phyloP scores from a whole-genome alignment of 371 early-diverging fungal species.

The Smittium culicis region DNA sequence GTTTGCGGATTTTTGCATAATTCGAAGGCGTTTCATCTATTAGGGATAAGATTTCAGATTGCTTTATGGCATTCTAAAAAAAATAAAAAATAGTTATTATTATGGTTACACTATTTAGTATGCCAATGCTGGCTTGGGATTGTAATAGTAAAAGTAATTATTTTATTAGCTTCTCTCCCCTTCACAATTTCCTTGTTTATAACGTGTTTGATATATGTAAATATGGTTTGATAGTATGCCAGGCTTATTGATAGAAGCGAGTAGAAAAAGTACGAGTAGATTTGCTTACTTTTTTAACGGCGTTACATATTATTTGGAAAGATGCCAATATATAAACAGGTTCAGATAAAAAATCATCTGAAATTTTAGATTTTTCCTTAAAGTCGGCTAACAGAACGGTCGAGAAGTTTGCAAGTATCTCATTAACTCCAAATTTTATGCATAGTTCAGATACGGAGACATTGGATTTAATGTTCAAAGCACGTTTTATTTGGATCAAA shows the following conservation, averaged over 20 bases:
- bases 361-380: background rate
- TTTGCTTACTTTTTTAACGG: background rate
- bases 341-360: background rate
- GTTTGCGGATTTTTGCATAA: background rate
- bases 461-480: background rate
- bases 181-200: no score
- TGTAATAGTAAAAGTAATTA: no score
- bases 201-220: no score
- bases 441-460: background rate
- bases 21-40: background rate
- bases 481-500: background rate
- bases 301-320: background rate
- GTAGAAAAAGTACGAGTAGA: no score
- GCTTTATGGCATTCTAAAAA: background rate
- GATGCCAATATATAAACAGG: background rate
- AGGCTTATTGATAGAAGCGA: no score
- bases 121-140: no score
- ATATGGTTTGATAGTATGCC: no score
- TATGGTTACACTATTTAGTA: no score
- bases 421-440: background rate
- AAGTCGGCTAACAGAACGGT: background rate
- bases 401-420: background rate
- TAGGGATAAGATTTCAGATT: background rate
- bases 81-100: no score
- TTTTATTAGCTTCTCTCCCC: no score